Conservation (phyloP, 2,329 filamentous ascomycete species). For the Coniochaeta hoffmannii region DNA sequence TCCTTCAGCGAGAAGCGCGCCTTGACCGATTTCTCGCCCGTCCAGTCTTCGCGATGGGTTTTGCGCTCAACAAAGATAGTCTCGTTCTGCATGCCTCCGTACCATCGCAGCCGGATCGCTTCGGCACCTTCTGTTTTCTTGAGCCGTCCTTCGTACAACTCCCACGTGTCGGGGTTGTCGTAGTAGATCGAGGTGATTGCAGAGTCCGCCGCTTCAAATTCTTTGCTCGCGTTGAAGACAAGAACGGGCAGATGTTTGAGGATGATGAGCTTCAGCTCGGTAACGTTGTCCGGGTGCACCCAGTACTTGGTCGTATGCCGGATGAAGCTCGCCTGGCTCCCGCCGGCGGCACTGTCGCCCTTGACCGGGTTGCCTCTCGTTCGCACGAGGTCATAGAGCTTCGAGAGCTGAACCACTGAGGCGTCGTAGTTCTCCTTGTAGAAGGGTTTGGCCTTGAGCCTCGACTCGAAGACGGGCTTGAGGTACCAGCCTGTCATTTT, state of each 20-base stretch:
- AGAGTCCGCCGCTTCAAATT: slow-evolving; percentile 83
- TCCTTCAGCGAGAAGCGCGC: slow-evolving; percentile 92
- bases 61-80: slow-evolving; percentile 97
- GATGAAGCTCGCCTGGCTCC: slow-evolving; percentile 89
- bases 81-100: slow-evolving; percentile 91
- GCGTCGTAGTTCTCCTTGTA: slow-evolving; percentile 99
- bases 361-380: slow-evolving; percentile 88
- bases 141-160: slow-evolving; percentile 85
- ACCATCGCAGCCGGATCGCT: slow-evolving; percentile 93
- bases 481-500: slow-evolving; percentile 94
- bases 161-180: slow-evolving; percentile 90
- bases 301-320: slow-evolving; percentile 98
- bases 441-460: slow-evolving; percentile 93
- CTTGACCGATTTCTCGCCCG: slow-evolving; percentile 97
- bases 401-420: slow-evolving; percentile 89
- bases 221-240: slow-evolving; percentile 95
- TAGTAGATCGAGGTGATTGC: slow-evolving; percentile 99
- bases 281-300: slow-evolving; percentile 98
- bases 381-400: slow-evolving; percentile 88
- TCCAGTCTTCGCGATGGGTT: slow-evolving; percentile 98
- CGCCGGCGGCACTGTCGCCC: slow-evolving; percentile 86
- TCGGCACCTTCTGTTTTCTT: slow-evolving; percentile 98
- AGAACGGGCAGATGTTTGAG: slow-evolving; percentile 94
- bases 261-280: slow-evolving; percentile 94
- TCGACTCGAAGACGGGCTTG: slow-evolving; percentile 89